Evolutionary conservation across 345 rosid genomes (phyloP), one percentile per base, ranked within the genome.

Genomic region (Raphanus sativus): DNA sequence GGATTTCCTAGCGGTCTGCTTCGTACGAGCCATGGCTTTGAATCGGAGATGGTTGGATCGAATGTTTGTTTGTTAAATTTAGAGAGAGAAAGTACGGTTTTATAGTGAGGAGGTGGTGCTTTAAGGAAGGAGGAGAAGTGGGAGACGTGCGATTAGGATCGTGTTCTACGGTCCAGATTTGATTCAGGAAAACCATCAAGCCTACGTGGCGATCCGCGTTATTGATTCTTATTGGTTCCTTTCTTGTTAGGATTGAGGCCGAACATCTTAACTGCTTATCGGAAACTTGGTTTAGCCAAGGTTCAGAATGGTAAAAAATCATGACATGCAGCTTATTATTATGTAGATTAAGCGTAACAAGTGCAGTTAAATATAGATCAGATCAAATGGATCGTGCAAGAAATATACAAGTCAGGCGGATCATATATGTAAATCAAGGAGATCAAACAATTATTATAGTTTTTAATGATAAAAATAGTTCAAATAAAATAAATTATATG

Each of bases 1-100:
- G 0, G 86, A 86, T 69, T 86, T 86, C 6, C 86, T 80, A 1
- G 86, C 86, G 28, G 86, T 86, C 66, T 84, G 85, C 84, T 86
- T 86, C 2, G 89, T 86, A 33, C 89, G 89, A 78, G 87, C 89
- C 89, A 86, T 84, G 34, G 6, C 28, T 25, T 62, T 26, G 33
- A 63, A 50, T 50, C 36, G 64, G 33, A 61, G 58, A 40, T 10
- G 29, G 8, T 7, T 8, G 9, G 26, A 33, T 3, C 48, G 17
- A 30, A 45, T 45, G 52, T 45, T 45, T n/a, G n/a, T n/a, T n/a
- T 12, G 52, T 45, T 45, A 13, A 45, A 2, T 45, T 12, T 45
- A 48, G 55, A 48, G 55, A 48, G 55, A 48, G 55, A 48, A 48
- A 48, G 17, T 4, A n/a, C 8, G 17, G 5, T 6, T 75, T 4